phyloP scores from a whole-genome alignment of 768 basidiomycete species.

The Tricholomella constricta region DNA sequence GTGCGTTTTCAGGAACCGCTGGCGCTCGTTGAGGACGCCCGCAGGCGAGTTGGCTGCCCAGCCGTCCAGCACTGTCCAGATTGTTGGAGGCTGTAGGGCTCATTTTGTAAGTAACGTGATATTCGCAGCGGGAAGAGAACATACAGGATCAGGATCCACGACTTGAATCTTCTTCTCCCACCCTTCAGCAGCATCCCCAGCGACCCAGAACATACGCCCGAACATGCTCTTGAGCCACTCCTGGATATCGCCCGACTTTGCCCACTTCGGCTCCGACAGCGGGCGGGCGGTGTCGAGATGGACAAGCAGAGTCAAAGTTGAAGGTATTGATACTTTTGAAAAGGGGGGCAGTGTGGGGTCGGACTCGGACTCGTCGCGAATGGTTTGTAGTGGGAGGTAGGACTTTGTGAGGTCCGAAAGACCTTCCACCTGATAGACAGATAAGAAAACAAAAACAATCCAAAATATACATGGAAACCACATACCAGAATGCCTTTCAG shows the following conservation, averaged over 20 bases:
- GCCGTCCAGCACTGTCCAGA: slow-evolving; percentile 85
- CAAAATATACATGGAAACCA: slow-evolving; percentile 8
- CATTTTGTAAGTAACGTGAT: slow-evolving; percentile 3
- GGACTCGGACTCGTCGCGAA: slow-evolving; percentile 41
- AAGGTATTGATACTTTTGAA: slow-evolving; percentile 51
- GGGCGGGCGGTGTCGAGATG: slow-evolving; percentile 88
- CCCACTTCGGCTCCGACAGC: slow-evolving; percentile 95
- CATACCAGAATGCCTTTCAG: slow-evolving; percentile 79
- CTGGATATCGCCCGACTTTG: slow-evolving; percentile 90
- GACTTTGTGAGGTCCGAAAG: slow-evolving; percentile 72
- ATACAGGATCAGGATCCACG: slow-evolving; percentile 91
- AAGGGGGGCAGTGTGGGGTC: slow-evolving; percentile 79
- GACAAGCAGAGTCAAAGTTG: slow-evolving; percentile 64
- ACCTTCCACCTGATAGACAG: slow-evolving; percentile 62
- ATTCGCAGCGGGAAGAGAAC: slow-evolving; percentile 28
- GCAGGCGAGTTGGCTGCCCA: slow-evolving; percentile 88
- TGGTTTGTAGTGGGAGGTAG: slow-evolving; percentile 59
- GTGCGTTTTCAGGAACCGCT: slow-evolving; percentile 87
- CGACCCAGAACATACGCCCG: slow-evolving; percentile 85
- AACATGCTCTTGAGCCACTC: slow-evolving; percentile 92
- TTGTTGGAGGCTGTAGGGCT: slow-evolving; percentile 75
- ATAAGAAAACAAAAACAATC: slow-evolving; percentile 9
- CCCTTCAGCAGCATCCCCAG: slow-evolving; percentile 79
- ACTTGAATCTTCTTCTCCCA: slow-evolving; percentile 96
- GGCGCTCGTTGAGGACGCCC: slow-evolving; percentile 73